phyloP scores from a whole-genome alignment of 352 stramenopile genomes.

The Phytophthora capsici region DNA sequence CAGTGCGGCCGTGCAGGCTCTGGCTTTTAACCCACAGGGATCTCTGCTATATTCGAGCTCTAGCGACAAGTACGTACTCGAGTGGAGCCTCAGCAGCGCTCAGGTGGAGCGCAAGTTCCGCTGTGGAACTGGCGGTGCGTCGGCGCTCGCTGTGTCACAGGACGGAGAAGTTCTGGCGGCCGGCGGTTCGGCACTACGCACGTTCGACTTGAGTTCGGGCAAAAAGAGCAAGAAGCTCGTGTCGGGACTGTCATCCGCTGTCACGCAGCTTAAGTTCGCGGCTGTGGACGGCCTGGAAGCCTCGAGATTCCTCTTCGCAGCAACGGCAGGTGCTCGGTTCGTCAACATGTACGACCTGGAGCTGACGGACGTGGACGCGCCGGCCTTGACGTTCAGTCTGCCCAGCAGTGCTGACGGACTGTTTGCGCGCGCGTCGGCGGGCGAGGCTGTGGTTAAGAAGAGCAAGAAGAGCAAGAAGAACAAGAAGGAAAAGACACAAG shows the following conservation, averaged over 20 bases:
- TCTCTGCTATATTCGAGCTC: slow-evolving; percentile 72
- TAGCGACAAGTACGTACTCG: slow-evolving; percentile 78
- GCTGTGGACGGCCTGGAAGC: slow-evolving; percentile 31
- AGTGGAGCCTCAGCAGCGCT: slow-evolving; percentile 74
- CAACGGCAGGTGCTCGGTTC: slow-evolving; percentile 76
- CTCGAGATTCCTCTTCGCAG: slow-evolving; percentile 74
- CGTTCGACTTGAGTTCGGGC: slow-evolving; percentile 76
- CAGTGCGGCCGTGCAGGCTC: slow-evolving; percentile 55
- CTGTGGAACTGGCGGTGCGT: slow-evolving; percentile 56
- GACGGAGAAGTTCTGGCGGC: slow-evolving; percentile 72
- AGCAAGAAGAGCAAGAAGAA: slow-evolving; percentile 66
- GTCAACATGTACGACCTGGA: slow-evolving; percentile 86
- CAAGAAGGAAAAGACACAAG: slow-evolving; percentile 36
- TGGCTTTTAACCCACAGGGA: slow-evolving; percentile 78
- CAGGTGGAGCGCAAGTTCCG: slow-evolving; percentile 73
- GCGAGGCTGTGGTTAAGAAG: slow-evolving; percentile 43
- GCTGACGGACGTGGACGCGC: slow-evolving; percentile 65
- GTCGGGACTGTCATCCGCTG: slow-evolving; percentile 72
- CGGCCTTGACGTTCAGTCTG: slow-evolving; percentile 78
- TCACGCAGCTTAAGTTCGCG: slow-evolving; percentile 78
- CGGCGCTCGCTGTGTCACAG: slow-evolving; percentile 67
- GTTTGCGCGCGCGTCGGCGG: slow-evolving; percentile 44
- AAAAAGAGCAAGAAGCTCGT: slow-evolving; percentile 84
- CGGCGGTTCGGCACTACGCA: slow-evolving; percentile 69
- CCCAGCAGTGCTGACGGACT: slow-evolving; percentile 60